Percentiles rank a stretch among this genome's conserved stretches.
These are phyloP conservation scores for Bipolaris sorokiniana DNA, from an alignment of 2,329 filamentous ascomycete genomes.

Conservation along the genomic window DNA sequence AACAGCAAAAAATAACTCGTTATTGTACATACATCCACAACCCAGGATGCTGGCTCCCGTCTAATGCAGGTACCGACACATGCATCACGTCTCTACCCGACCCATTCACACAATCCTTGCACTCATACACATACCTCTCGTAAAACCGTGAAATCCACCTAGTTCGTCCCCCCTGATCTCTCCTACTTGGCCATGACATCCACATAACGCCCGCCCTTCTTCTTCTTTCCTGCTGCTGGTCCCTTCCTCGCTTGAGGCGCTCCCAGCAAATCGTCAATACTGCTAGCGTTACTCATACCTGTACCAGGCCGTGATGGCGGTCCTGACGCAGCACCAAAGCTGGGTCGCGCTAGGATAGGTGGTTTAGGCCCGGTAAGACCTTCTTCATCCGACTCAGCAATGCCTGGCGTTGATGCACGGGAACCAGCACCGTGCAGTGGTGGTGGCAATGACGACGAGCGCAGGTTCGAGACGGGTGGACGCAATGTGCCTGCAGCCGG, in stretches of 20 bases:
- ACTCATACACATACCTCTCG: conserved; percentile 4
- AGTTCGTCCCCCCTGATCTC: background rate
- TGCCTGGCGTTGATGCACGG: conserved; percentile 42
- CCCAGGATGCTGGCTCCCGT: background rate
- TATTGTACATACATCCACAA: background rate
- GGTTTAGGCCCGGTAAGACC: conserved; percentile 26
- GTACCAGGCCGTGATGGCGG: conserved; percentile 65
- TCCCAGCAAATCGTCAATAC: conserved; percentile 89
- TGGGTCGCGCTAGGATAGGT: conserved; percentile 35
- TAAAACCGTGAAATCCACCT: background rate
- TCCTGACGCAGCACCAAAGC: conserved; percentile 33
- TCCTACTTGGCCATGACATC: conserved; percentile 66
- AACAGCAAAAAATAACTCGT: background rate
- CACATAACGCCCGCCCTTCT: conserved; percentile 87
- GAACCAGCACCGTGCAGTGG: conserved; percentile 38
- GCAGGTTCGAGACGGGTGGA: conserved; percentile 28
- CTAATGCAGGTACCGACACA: conserved; percentile 1
- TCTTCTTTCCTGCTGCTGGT: conserved; percentile 60
- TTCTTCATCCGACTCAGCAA: conserved; percentile 38
- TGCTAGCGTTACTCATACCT: conserved; percentile 88
- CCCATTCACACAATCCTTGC: background rate
- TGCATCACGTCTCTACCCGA: background rate
- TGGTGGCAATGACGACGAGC: conserved; percentile 48
- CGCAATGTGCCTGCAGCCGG: conserved; percentile 21
- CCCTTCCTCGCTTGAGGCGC: conserved; percentile 73